A percentile compares a stretch with the other conserved stretches of the same genome.
These are phyloP conservation scores for Pyrus bretschneideri DNA, from an alignment of 306 rosid genomes.

Conservation along the genomic window DNA sequence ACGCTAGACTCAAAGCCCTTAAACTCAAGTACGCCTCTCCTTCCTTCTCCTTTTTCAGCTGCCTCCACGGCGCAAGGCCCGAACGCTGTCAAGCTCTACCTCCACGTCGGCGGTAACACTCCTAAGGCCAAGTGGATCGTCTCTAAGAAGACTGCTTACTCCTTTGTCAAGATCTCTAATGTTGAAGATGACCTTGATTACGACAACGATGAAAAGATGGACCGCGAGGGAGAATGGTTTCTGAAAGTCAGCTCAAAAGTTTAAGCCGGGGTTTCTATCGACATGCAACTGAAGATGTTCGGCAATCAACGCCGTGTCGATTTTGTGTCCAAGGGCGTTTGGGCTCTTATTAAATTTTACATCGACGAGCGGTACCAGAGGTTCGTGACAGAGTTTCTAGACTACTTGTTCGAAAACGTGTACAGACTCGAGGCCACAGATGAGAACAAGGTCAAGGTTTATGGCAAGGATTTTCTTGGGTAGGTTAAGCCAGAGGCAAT, in stretches of 20 bases:
- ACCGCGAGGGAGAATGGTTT: constrained; percentile 33
- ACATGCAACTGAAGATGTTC: constrained; percentile 83
- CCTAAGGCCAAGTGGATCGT: constrained; percentile 83
- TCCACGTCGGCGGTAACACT: constrained; percentile 78
- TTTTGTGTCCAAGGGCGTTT: constrained; percentile 71
- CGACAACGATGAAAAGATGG: constrained; percentile 14
- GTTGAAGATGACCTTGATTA: constrained; percentile 23
- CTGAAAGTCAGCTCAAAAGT: constrained; percentile 66
- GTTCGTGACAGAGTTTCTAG: constrained; percentile 70
- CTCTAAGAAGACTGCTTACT: constrained; percentile 54
- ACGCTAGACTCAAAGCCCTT: constrained; percentile 59
- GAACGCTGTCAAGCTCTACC: constrained; percentile 80
- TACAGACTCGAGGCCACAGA: constrained; percentile 58
- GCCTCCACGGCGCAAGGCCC: constrained; percentile 27
- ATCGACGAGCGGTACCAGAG: constrained; percentile 56
- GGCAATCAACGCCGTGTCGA: constrained; percentile 79
- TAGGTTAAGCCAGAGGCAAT: constrained; percentile 85
- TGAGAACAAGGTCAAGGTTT: constrained; percentile 70
- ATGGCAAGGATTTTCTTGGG: constrained; percentile 81
- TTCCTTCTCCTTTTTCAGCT: constrained; percentile 16
- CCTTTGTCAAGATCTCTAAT: constrained; percentile 37
- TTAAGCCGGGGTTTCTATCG: constrained; percentile 62
- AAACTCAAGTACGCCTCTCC: constrained; percentile 58
- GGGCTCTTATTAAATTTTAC: constrained; percentile 68
- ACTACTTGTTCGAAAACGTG: constrained; percentile 63